Evolutionary conservation across 2,329 filamentous ascomycete genomes (phyloP).

Genomic region (Achaetomium macrosporum): DNA sequence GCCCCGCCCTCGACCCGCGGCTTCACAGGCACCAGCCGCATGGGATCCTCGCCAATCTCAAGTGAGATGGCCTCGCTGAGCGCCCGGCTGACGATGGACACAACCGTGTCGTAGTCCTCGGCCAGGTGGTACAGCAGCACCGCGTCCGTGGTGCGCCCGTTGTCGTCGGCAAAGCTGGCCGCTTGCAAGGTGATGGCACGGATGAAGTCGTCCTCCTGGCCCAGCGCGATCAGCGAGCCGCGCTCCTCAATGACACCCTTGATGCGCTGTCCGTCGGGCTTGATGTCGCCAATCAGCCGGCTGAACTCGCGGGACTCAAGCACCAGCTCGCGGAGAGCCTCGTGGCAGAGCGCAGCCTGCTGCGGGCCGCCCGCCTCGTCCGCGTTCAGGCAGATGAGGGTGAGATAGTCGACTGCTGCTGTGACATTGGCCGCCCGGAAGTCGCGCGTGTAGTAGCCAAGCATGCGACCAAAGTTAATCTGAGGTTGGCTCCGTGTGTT

Average conservation of each 20-base stretch:
- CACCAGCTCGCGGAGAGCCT: conserved; percentile 86
- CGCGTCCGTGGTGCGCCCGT: conserved; percentile 86
- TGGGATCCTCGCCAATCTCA: conserved; percentile 74
- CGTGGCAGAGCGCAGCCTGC: conserved; percentile 79
- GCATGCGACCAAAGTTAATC: conserved; percentile 88
- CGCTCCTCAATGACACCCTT: conserved; percentile 84
- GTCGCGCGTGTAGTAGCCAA: conserved; percentile 92
- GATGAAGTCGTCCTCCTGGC: conserved; percentile 77
- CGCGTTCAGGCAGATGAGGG: conserved; percentile 83
- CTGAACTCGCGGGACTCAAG: conserved; percentile 97
- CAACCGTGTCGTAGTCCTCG: conserved; percentile 91
- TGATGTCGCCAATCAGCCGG: conserved; percentile 85
- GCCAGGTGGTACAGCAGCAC: conserved; percentile 92
- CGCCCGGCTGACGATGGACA: conserved; percentile 80
- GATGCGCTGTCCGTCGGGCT: conserved; percentile 76
- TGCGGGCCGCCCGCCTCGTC: conserved; percentile 57
- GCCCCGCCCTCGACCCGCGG: conserved; percentile 50
- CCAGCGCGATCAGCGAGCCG: conserved; percentile 71
- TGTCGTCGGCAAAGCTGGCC: conserved; percentile 87
- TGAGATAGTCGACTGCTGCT: conserved; percentile 88
- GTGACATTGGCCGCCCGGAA: conserved; percentile 88
- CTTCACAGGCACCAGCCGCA: conserved; percentile 74
- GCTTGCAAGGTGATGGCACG: conserved; percentile 89
- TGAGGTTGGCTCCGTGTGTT: conserved; percentile 68
- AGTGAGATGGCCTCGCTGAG: conserved; percentile 84